A percentile compares a stretch with the other conserved stretches of the same genome.
These are phyloP conservation scores for Pseudisothecium myosuroides DNA, from an alignment of 225 moss, liverwort and hornwort species.

Conservation along the genomic window DNA sequence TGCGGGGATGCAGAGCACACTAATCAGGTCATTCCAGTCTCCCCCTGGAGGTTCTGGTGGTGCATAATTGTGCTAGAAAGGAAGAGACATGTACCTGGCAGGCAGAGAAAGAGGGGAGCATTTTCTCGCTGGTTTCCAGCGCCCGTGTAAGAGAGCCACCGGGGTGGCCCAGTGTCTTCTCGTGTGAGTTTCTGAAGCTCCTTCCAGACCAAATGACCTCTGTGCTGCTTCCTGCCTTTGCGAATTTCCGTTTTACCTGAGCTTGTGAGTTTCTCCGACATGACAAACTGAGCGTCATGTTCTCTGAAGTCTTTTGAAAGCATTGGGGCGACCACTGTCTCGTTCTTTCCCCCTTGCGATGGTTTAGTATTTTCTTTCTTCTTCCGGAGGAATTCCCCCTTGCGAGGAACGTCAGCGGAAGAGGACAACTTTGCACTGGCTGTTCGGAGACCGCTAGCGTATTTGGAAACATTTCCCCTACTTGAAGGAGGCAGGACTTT, in stretches of 20 bases:
- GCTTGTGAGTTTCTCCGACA: not conserved
- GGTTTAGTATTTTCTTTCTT: not conserved
- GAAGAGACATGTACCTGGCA: conserved; percentile 53
- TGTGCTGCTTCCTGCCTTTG: not conserved
- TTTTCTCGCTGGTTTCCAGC: conserved; percentile 19
- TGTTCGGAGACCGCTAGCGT: not conserved
- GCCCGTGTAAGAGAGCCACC: conserved; percentile 52
- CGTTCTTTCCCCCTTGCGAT: not conserved
- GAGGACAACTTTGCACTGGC: not conserved
- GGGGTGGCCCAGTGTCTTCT: conserved; percentile 40
- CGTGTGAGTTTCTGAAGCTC: conserved; percentile 36
- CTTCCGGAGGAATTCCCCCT: not conserved
- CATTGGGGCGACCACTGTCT: not conserved
- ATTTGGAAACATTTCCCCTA: not conserved
- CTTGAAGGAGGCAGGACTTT: not conserved
- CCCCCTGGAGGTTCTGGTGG: not conserved
- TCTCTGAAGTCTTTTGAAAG: not conserved
- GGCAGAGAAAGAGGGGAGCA: conserved; percentile 64
- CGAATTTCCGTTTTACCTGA: not conserved
- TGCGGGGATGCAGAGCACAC: conserved; percentile 1
- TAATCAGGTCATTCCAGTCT: not conserved
- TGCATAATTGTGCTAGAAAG: not conserved
- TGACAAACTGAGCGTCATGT: not conserved
- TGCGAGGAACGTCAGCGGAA: not conserved
- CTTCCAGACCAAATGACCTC: conserved; percentile 27